These are phyloP conservation scores for Bromus sterilis DNA, from an alignment of 176 grass and related monocot genomes.

Conservation along the genomic window DNA sequence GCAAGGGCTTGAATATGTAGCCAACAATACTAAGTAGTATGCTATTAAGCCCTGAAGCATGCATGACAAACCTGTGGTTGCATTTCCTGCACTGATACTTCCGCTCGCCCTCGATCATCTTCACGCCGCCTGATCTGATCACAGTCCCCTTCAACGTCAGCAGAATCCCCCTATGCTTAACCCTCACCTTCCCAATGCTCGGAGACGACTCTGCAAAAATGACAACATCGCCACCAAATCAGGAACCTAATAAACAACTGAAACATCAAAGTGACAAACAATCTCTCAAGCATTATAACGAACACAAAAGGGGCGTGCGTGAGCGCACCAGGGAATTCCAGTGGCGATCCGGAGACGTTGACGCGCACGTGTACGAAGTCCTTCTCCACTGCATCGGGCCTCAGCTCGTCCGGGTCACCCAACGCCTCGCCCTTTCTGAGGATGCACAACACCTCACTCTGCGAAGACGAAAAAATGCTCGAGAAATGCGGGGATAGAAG, in stretches of 20 bases:
- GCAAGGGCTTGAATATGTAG: not conserved
- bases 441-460: conserved; percentile 18
- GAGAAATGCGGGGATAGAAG: not conserved
- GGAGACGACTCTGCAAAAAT: conserved; percentile 54
- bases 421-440: conserved; percentile 6
- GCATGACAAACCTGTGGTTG: conserved; percentile 43
- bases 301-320: not conserved
- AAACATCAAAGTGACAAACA: not conserved
- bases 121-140: conserved; percentile 66
- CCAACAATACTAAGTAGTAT: not conserved
- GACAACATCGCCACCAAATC: not conserved
- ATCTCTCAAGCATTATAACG: not conserved
- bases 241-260: not conserved
- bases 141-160: conserved; percentile 82
- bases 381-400: conserved; percentile 4
- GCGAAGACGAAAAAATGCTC: not conserved
- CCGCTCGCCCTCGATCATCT: conserved; percentile 84
- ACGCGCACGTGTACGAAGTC: conserved; percentile 60
- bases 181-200: conserved; percentile 74
- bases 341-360: conserved; percentile 54
- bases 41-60: not conserved
- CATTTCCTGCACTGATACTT: conserved; percentile 79
- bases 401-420: not conserved
- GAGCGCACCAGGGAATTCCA: conserved; percentile 48
- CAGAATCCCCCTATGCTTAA: conserved; percentile 67